Conservation (phyloP, 192 early-diverging fungal genomes). For the Helicostylum pulchrum region DNA sequence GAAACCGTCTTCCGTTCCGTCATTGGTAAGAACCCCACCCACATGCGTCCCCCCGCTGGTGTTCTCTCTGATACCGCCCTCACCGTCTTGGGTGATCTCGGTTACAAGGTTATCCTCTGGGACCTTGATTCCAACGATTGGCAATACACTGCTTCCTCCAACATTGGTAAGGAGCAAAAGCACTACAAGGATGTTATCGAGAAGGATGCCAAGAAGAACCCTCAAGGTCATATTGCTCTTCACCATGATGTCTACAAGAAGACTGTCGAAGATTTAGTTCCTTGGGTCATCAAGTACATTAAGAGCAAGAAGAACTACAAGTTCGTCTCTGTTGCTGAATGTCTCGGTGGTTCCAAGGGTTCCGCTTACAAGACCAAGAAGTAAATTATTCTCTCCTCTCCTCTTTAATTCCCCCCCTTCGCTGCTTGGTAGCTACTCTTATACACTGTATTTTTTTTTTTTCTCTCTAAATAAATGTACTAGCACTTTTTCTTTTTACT, state of each 20-base stretch:
- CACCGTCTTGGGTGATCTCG: slow-evolving; percentile 28
- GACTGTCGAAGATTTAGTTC: slow-evolving; percentile 40
- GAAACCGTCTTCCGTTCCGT: slow-evolving; percentile 14
- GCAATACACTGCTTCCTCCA: slow-evolving; percentile 14
- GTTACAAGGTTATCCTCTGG: slow-evolving; percentile 47
- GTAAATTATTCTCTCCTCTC: neutral
- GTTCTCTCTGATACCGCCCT: slow-evolving; percentile 22
- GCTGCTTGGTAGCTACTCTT: no score
- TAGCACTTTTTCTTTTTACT: no score
- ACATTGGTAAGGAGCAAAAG: slow-evolving; percentile 12
- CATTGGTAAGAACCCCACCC: slow-evolving; percentile 19
- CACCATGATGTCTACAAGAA: slow-evolving; percentile 25
- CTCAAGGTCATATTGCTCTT: slow-evolving; percentile 15
- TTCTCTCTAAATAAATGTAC: no score
- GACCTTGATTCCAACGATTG: slow-evolving; percentile 44
- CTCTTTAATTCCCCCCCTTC: neutral
- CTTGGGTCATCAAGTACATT: slow-evolving; percentile 38
- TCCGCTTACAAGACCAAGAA: slow-evolving; percentile 21
- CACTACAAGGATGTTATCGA: slow-evolving; percentile 21
- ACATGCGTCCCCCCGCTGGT: slow-evolving; percentile 57
- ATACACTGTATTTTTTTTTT: no score
- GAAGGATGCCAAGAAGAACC: slow-evolving; percentile 1
- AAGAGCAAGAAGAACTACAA: slow-evolving; percentile 35
- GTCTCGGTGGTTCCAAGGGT: slow-evolving; percentile 29
- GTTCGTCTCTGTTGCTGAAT: slow-evolving; percentile 46